Base-by-base conservation (phyloP, 2,329 filamentous ascomycete species). In the Pseudopithomyces maydicus region DNA sequence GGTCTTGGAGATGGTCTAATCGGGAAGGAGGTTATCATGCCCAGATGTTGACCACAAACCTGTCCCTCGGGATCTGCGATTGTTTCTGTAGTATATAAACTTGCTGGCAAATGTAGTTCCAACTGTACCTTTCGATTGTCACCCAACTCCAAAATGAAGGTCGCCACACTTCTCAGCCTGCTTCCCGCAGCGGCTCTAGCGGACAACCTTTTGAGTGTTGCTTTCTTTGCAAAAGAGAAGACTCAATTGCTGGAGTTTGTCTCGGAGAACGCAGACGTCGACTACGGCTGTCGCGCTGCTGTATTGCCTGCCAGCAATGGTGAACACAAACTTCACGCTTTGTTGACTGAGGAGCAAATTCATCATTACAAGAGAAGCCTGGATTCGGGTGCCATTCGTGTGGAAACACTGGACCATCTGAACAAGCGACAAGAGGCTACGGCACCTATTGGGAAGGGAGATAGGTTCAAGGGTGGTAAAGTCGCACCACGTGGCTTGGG, bases 401-500 rank as follows among this genome's bases (percentile, higher is more conserved):
- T 38, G n/a, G 35, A 38, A n/a, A 38, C 35, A 38, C 35, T 38
- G 12, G 35, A 38, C 35, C 35, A 38, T 14, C 14, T 38, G 52
- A 68, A 23, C 43, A 73, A 72, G 62, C 58, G 71, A 48, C 49
- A 52, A 49, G 66, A 59, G 8, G 70, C 65, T 15, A 67, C 68
- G 4, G 71, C 72, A 36, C 72, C 72, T 17, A 74, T 74, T 32
- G 72, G 71, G 17, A 68, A 60, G 43, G 71, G 82, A 68, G 63
- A 78, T 67, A 20, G 81, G 71, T 61, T 81, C 70, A 68, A 73
- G 17, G 69, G 73, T 49, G 81, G 80, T 36, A 72, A 72, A 2
- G 59, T 76, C 7, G 72, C 75, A 20, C 79, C 79, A 29, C 67
- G 72, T 15, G 79, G 79, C 26, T 66, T 81, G 10, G 79, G 79